Conservation (phyloP, 1,139 yeast genomes). For the Scheffersomyces illinoinensis region DNA sequence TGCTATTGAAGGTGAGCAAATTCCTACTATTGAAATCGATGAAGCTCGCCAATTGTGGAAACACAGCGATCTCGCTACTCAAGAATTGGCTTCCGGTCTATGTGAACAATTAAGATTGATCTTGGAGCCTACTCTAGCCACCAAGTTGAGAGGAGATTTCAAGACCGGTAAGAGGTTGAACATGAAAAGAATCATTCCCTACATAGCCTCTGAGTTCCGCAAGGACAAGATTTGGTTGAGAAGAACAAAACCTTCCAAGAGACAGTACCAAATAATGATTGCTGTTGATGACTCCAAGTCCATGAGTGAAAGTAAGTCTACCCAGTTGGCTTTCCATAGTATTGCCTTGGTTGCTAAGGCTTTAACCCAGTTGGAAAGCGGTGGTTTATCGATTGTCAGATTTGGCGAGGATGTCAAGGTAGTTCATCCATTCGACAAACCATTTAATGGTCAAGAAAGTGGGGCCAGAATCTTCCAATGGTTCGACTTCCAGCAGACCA, state of each 20-base stretch:
- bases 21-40: constrained; percentile 55
- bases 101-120: constrained; percentile 93
- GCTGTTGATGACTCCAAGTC: constrained; percentile 97
- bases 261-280: constrained; percentile 96
- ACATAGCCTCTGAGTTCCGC: constrained; percentile 95
- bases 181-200: constrained; percentile 97
- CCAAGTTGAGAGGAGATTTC: constrained; percentile 92
- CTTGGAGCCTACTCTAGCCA: constrained; percentile 92
- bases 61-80: constrained; percentile 77
- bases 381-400: constrained; percentile 86
- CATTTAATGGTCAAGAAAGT: constrained; percentile 71
- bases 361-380: constrained; percentile 89
- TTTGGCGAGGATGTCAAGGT: constrained; percentile 85
- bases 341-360: constrained; percentile 95
- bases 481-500: constrained; percentile 88
- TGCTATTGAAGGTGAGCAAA: constrained; percentile 15
- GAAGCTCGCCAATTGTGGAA: constrained; percentile 82
- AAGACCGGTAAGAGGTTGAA: constrained; percentile 96
- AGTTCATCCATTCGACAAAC: constrained; percentile 87
- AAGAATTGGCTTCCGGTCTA: constrained; percentile 81
- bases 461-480: constrained; percentile 85
- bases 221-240: constrained; percentile 98
- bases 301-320: constrained; percentile 91
- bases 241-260: constrained; percentile 94
- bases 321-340: constrained; percentile 89